Evolutionary conservation across 2,329 filamentous ascomycete genomes (phyloP), one percentile per base, ranked within the genome.

Genomic region (Leptosphaerulina australis): DNA sequence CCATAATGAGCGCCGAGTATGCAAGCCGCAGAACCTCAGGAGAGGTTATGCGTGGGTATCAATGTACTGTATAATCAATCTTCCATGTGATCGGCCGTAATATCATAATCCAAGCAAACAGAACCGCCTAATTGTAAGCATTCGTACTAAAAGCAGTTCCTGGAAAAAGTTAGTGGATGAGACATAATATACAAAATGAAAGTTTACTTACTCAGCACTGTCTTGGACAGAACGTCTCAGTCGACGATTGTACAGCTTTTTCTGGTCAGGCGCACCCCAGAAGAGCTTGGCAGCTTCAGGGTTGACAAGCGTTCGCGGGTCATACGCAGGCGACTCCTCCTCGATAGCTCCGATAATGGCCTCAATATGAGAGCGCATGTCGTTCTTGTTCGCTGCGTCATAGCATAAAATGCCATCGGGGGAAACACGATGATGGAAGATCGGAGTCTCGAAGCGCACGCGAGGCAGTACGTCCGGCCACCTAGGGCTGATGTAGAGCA

Each of bases 401-500:
- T 97, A 97, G 74, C 92, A 97, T 0, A 92, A 81, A 0, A 89
- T 87, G 1, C 92, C 91, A 53, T 90, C 87, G 11, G 82, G 78
- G 4, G 91, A 88, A 36, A 99, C 88, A 11, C 90, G 86, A 60
- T 96, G 89, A 66, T 97, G 94, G 72, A 93, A 97, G 14, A 97
- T 82, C 3, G 83, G 81, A 0, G 90, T 93, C 64, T 91, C 83
- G 57, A 97, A 86, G 55, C 81, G 86, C 46, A 92, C 88, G 25
- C 93, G 86, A 18, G 93, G 94, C 63, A 96, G 90, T 62, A 95
- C 90, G 30, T 90, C 84, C 0, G 94, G 94, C 66, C 97, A 97
- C 5, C 85, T 83, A 5, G 90, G 87, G 63, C 91, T 96, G 64
- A 97, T 87, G 64, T 80, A 80, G 46, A 97, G 79, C 63, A 81